phyloP scores from a whole-genome alignment of 2,329 filamentous ascomycete genomes.

The Beauveria bassiana region DNA sequence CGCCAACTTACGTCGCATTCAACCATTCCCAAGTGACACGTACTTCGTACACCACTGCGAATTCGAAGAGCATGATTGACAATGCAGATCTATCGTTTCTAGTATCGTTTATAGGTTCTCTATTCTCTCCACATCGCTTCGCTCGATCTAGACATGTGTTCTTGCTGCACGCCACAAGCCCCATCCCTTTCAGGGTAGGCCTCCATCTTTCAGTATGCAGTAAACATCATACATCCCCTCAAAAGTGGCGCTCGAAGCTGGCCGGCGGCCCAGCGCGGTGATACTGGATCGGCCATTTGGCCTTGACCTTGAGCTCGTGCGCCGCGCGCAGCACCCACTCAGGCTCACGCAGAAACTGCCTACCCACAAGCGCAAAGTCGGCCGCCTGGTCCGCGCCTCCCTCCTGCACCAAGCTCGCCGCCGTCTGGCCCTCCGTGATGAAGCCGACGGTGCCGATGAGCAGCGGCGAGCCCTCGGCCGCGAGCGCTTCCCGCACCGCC shows the following conservation, averaged over 20 bases:
- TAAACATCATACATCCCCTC: too few relatives aligned
- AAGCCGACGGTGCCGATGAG: slow-evolving; percentile 67
- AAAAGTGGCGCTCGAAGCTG: background rate
- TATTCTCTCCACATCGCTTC: too few relatives aligned
- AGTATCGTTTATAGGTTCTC: background rate
- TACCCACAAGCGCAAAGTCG: slow-evolving; percentile 66
- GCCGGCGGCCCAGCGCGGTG: slow-evolving; percentile 25
- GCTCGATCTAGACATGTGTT: too few relatives aligned
- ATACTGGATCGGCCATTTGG: slow-evolving; percentile 66
- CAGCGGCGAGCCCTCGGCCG: slow-evolving; percentile 39
- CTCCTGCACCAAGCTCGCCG: slow-evolving; percentile 49
- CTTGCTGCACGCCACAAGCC: too few relatives aligned
- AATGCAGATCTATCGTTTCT: background rate
- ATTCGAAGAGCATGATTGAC: background rate
- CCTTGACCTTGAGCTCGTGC: slow-evolving; percentile 60
- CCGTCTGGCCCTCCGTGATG: slow-evolving; percentile 62
- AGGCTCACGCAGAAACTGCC: slow-evolving; percentile 76
- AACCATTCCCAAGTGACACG: background rate
- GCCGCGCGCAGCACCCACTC: slow-evolving; percentile 69
- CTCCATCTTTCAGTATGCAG: too few relatives aligned
- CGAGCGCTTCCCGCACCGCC: slow-evolving; percentile 50
- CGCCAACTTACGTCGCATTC: background rate
- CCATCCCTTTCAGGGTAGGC: background rate
- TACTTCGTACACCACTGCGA: background rate
- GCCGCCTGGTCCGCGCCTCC: slow-evolving; percentile 34